Conservation (phyloP, 306 rosid genomes). For the Malus domestica region DNA sequence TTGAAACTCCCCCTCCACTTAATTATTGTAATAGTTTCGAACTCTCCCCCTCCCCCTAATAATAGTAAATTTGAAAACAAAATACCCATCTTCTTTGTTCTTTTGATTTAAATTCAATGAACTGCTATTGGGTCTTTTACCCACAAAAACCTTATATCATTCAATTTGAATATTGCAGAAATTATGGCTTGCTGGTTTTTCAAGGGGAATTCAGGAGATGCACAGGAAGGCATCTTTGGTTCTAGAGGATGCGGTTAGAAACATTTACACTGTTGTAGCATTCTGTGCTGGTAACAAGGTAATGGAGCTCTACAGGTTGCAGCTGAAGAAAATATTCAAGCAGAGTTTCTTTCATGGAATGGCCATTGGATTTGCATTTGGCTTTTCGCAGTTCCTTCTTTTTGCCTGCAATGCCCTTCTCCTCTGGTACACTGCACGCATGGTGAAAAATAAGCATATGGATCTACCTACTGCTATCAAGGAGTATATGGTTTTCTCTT, state of each 20-base stretch:
- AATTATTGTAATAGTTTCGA: too few species aligned
- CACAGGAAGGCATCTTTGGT: conserved; percentile 98
- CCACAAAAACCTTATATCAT: neutral
- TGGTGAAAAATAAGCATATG: conserved; percentile 33
- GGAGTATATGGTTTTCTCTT: conserved; percentile 97
- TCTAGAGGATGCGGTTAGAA: conserved; percentile 98
- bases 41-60: too few species aligned
- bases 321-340: conserved; percentile 79
- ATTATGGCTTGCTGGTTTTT: conserved; percentile 98
- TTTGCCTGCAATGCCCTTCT: conserved; percentile 98
- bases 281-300: conserved; percentile 99
- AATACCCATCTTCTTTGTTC: neutral
- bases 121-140: neutral
- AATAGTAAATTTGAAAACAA: too few species aligned
- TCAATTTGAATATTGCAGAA: conserved; percentile 56
- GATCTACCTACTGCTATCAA: conserved; percentile 65
- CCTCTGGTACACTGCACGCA: conserved; percentile 85
- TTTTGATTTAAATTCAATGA: neutral
- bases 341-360: conserved; percentile 93
- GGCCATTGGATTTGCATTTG: conserved; percentile 96
- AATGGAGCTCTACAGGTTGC: conserved; percentile 94
- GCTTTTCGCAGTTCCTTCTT: conserved; percentile 94
- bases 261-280: conserved; percentile 97
- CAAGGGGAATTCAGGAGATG: conserved; percentile 99
- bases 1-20: too few species aligned